Conservation (phyloP, 192 early-diverging fungal species). For the Linnemannia zychae region DNA sequence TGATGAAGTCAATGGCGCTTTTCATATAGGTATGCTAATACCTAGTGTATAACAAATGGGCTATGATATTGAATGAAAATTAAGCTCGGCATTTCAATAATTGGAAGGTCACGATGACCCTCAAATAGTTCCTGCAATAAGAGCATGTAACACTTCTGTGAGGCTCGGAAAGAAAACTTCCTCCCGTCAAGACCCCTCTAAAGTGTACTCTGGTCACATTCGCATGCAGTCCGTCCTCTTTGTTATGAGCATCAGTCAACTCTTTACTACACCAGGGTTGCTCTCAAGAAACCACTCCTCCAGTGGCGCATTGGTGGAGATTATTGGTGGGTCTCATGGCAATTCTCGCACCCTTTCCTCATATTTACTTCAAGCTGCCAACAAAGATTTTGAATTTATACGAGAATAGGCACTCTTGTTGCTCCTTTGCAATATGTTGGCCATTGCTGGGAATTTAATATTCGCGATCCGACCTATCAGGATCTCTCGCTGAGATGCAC, state of each 20-base stretch:
- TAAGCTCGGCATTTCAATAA: too few relatives aligned
- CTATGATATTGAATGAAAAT: too few relatives aligned
- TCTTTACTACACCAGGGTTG: neutral
- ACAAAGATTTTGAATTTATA: neutral
- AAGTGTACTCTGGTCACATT: constrained; percentile 16
- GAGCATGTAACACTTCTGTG: neutral
- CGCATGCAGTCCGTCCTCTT: constrained; percentile 17
- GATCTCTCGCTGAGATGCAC: constrained; percentile 14
- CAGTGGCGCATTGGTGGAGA: constrained; percentile 20
- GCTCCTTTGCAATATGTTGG: constrained; percentile 2
- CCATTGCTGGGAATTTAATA: constrained; percentile 29
- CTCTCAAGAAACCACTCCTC: neutral
- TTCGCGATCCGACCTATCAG: constrained; percentile 23
- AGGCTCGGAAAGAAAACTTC: neutral
- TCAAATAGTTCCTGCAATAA: neutral
- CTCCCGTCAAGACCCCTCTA: constrained; percentile 11
- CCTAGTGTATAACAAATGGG: too few relatives aligned
- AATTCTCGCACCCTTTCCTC: neutral
- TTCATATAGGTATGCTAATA: neutral
- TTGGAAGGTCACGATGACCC: too few relatives aligned
- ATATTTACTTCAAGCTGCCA: neutral
- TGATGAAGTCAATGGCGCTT: neutral
- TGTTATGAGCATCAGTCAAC: constrained; percentile 5
- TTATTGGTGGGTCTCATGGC: constrained; percentile 17
- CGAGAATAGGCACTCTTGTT: constrained; percentile 3